Evolutionary conservation across 1,284 basidiomycete genomes (phyloP).

Genomic region (Cerrena zonata): DNA sequence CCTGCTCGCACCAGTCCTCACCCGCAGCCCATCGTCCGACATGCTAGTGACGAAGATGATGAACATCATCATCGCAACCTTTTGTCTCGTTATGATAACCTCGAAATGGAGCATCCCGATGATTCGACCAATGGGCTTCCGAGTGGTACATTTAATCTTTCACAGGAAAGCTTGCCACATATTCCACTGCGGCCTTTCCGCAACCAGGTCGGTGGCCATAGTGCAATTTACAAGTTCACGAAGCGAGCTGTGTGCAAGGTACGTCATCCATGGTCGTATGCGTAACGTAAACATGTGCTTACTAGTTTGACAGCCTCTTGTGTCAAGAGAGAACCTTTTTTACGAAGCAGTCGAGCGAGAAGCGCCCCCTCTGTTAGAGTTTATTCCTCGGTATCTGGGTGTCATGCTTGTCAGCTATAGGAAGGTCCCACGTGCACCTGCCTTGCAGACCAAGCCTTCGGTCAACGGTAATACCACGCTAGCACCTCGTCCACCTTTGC

Average conservation of each 20-base stretch:
- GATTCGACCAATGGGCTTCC: constrained; percentile 20
- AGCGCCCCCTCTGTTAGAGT: constrained; percentile 84
- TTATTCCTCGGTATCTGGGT: constrained; percentile 93
- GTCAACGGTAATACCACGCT: constrained; percentile 4
- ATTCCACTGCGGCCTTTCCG: constrained; percentile 94
- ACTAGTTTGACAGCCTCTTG: constrained; percentile 83
- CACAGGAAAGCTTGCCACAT: constrained; percentile 67
- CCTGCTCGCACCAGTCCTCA: constrained; percentile 26
- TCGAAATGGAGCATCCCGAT: constrained; percentile 25
- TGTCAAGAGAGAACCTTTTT: constrained; percentile 94
- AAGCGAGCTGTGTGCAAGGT: constrained; percentile 98
- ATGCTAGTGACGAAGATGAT: constrained; percentile 35
- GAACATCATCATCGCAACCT: constrained; percentile 22
- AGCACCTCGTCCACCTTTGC: constrained; percentile 23
- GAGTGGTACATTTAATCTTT: constrained; percentile 29
- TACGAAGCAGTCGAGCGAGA: constrained; percentile 95
- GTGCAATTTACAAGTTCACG: constrained; percentile 96
- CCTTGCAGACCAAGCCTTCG: constrained; percentile 8
- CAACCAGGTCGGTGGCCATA: constrained; percentile 97
- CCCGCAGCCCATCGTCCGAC: constrained; percentile 25
- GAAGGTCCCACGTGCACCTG: constrained; percentile 44
- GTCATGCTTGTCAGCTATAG: constrained; percentile 98
- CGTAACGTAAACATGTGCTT: too few species aligned
- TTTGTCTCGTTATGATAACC: constrained; percentile 21
- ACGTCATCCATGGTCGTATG: constrained; percentile 20